Evolutionary conservation across 106 monocot species (phyloP).

Genomic region (Xerophyta viscosa): DNA sequence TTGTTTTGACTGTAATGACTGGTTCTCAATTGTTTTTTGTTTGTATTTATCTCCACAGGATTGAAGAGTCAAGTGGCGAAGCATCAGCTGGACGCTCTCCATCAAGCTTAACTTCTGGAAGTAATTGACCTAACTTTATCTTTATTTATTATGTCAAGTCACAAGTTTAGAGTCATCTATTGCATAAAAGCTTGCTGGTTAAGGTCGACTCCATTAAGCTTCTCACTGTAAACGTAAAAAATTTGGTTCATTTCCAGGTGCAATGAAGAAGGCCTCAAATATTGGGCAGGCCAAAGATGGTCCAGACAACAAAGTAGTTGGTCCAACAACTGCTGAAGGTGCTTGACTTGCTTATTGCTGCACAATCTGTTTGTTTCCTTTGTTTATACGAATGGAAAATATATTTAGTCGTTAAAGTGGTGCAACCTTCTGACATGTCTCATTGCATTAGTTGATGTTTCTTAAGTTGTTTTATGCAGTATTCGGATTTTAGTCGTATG

Average conservation of each 20-base stretch:
- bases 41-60: constrained; percentile 30
- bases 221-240: too few species aligned
- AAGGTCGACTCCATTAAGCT: too few species aligned
- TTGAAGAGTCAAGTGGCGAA: constrained; percentile 73
- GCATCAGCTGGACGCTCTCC: constrained; percentile 49
- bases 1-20: background rate
- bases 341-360: background rate
- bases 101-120: constrained; percentile 56
- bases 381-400: too few species aligned
- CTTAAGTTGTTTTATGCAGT: too few species aligned
- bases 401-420: too few species aligned
- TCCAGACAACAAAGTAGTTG: constrained; percentile 60
- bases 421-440: too few species aligned
- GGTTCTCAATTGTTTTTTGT: background rate
- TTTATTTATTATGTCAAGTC: too few species aligned
- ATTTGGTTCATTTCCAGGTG: constrained; percentile 28
- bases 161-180: too few species aligned
- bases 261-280: constrained; percentile 70
- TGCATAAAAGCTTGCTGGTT: too few species aligned
- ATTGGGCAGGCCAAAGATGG: constrained; percentile 52
- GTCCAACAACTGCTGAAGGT: constrained; percentile 19
- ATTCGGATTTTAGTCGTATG: too few species aligned
- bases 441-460: too few species aligned
- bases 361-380: background rate
- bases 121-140: background rate